phyloP scores from a whole-genome alignment of 108 stramenopile genomes.

The Bacterosira constricta region DNA sequence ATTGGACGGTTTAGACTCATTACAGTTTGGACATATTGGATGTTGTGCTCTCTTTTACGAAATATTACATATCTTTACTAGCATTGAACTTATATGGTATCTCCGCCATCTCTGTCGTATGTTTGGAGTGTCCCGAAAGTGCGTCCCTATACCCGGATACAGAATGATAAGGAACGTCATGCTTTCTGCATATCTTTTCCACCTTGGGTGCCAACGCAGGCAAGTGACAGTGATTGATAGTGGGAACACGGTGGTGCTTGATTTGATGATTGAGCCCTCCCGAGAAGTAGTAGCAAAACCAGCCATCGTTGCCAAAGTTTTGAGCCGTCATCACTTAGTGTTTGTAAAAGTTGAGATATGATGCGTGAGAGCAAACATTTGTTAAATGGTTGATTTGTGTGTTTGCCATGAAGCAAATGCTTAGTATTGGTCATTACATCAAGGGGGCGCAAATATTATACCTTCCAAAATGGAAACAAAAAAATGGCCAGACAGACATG shows the following conservation, averaged over 20 bases:
- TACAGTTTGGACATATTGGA: no score
- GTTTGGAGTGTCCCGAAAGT: conserved; percentile 36
- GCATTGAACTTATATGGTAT: no score
- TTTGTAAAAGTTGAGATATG: conserved; percentile 45
- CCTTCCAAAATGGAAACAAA: conserved; percentile 46
- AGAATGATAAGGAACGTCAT: conserved; percentile 44
- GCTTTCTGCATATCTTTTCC: conserved; percentile 49
- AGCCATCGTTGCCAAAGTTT: conserved; percentile 48
- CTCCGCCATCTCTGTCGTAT: conserved; percentile 40
- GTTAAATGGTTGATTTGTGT: conserved; percentile 59
- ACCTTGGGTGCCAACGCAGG: conserved; percentile 31
- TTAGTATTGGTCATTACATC: conserved; percentile 38
- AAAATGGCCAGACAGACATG: conserved; percentile 48
- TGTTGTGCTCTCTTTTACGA: no score
- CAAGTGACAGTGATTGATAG: conserved; percentile 58
- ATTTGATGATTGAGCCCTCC: conserved; percentile 57
- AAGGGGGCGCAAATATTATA: conserved; percentile 43
- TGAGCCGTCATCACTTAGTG: conserved; percentile 54
- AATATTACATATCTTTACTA: no score
- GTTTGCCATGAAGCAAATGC: conserved; percentile 52
- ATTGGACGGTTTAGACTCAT: no score
- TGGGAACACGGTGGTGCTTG: conserved; percentile 55
- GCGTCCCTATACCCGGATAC: conserved; percentile 49
- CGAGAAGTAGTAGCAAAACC: conserved; percentile 37
- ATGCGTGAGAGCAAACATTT: conserved; percentile 37